Evolutionary conservation across 306 rosid species (phyloP), one percentile per base, ranked within the genome.

Genomic region (Citrullus mucosospermus): DNA sequence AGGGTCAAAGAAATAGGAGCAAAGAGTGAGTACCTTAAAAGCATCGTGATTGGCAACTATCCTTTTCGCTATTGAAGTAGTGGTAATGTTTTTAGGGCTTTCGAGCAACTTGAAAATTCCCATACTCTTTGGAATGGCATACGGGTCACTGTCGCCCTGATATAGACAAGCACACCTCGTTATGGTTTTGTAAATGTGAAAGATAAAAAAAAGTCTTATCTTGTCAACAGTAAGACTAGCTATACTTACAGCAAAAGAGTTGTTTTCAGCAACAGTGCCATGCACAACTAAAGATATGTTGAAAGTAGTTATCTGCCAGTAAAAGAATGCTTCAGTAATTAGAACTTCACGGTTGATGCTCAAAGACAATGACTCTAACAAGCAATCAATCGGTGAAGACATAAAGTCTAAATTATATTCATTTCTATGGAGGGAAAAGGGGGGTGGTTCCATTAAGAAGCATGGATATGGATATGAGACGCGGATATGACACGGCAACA

Each of bases 21-120:
- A 68, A 38, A 1, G 41, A 59, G 77, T 25, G 48, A 41, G 22
- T 76, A 96, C 99, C 98, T 77, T 32, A 54, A 86, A 96, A 76
- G 99, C 98, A 68, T 93, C 99, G 82, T 96, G 98, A 77, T 93
- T 96, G 67, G 98, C 97, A 80, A 93, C 80, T 84, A 96, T 96
- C 87, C 99, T 90, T 75, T 87, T 90, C 39, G 98, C 96, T 76
- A 96, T 91, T 63, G 96, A 85, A 50, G 88, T 78, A 13, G 98
- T 96, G 54, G 94, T 93, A 55, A 91, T 89, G 61, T 82, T 83
- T 82, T 87, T 96, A 9, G 99, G 99, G 84, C 99, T 96, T 60
- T 93, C 90, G 9, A 96, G 96, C 83, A 91, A 77, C 80, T 75
- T 88, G 90, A 92, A 96, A 80, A 87, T 91, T 73, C 99, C 98